Percentiles rank a stretch among this genome's conserved stretches.
Conservation (phyloP, 208 protist genomes). For the Acanthamoeba culbertsoni region DNA sequence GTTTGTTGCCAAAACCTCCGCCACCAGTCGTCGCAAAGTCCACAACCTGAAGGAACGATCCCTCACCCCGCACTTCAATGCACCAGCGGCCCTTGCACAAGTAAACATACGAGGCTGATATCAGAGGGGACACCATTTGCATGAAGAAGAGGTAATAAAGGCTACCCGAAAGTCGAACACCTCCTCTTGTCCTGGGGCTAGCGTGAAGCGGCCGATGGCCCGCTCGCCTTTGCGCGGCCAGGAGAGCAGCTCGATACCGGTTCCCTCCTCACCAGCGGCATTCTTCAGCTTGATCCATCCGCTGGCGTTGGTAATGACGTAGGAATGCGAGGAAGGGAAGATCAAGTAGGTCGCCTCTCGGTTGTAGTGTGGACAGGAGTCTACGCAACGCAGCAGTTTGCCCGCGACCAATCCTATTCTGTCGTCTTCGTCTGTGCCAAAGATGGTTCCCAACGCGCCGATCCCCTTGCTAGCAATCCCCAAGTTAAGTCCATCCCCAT, state of each 20-base stretch:
- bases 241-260: not conserved
- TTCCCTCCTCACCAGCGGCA: not conserved
- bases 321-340: conserved; percentile 57
- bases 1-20: conserved; percentile 27
- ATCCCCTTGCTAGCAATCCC: not conserved
- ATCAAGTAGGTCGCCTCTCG: not conserved
- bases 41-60: not conserved
- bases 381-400: not conserved
- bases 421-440: not conserved
- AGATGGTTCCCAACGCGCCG: not conserved
- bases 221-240: not conserved
- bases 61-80: not conserved
- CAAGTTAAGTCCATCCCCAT: no score
- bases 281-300: conserved; percentile 24
- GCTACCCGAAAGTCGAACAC: conserved; percentile 50
- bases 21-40: conserved; percentile 20
- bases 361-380: not conserved
- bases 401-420: not conserved
- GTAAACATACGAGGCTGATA: not conserved
- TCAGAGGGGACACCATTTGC: no score
- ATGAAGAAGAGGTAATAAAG: no score
- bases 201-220: not conserved
- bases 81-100: not conserved
- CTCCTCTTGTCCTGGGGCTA: not conserved
- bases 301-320: conserved; percentile 18